Evolutionary conservation across 192 early-diverging fungal genomes (phyloP), one percentile per base, ranked within the genome.

Genomic region (Coemansia sp.): DNA sequence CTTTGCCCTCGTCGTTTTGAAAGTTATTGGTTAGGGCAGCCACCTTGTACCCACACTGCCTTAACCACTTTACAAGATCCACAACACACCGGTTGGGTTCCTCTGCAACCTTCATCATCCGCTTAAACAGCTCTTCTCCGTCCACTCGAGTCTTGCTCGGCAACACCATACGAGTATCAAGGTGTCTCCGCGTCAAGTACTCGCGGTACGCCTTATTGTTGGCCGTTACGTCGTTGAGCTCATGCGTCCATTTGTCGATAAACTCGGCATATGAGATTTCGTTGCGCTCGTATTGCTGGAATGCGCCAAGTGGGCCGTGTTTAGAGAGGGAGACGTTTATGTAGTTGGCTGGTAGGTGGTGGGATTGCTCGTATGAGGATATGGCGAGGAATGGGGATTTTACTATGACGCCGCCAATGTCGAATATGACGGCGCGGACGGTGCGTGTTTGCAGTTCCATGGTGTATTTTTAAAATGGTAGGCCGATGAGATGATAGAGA

Each of bases 1-100:
- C 26, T 37, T 57, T 35, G 2, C 14, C 68, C 0, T 47, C 54
- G 27, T 70, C 52, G 25, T 74, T 71, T 61, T 75, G 80, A 45
- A 90, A 95, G 76, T 94, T 94, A 67, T 95, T 95, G 3, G 93
- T 94, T 71, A 95, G 77, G 17, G 93, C 93, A 0, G 86, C 91
- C 6, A 92, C 72, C 26, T 75, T 88, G 68, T 85, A 90, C 17
- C 86, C 88, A 16, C 69, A 69, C 16, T 66, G 67, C 59, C 75
- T 51, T 38, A 82, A 70, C 74, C 62, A 59, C 14, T 61, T 59
- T 22, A 82, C 58, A 6, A 73, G 61, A 7, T 71, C 74, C 2
- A 82, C 70, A 3, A 76, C 52, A 19, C 41, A 55, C 3, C 29
- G 31, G 45, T 76, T 72, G 7, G 67, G 67, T 23, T 62, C 53